Evolutionary conservation across 768 basidiomycete genomes (phyloP), one percentile per base, ranked within the genome.

Genomic region (Kwoniella pini): DNA sequence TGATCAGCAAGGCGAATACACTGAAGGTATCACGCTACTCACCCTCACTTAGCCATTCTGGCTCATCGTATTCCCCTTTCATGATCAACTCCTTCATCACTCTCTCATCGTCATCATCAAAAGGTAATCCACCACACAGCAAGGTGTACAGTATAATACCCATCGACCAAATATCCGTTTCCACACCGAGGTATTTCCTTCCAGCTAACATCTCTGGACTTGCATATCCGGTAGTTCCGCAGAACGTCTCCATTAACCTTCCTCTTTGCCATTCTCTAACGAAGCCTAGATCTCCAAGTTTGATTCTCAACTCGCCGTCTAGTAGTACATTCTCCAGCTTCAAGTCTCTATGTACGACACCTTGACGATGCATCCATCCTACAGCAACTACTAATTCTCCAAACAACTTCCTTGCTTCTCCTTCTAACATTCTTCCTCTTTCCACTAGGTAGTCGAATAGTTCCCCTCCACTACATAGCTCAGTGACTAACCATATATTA

Each of bases 371-470:
- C 24, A 96, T 83, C 79, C 94, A 94, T 21, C 88, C 91, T 21
- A 98, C 89, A 0, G 93, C 94, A 10, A 97, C 86, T 71, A 89
- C 90, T 4, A 98, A 81, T 75, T 98, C 93, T n/a, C 96, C 95
- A 74, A 99, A 96, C n/a, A 98, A 79, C 21, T 88, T 80, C 68
- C 85, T 85, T 3, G 91, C 83, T 80, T 99, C 96, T 40, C 86
- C 85, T 77, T 95, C 91, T 21, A 84, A 80, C 54, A 98, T 78
- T 2, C 94, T 84, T 21, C 92, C 91, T 70, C 95, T 90, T 82
- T 99, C 96, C 13, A 89, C 91, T 22, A 99, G 87, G 75, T 98
- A 98, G 80, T 98, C 96, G 79, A 97, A 99, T 27, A 99, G 85
- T 79, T 99, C 96, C 39, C 96, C 96, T 10, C 96, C 96, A 44